Evolutionary conservation across 2,329 filamentous ascomycete genomes (phyloP).

Genomic region (Fusarium penzigii): DNA sequence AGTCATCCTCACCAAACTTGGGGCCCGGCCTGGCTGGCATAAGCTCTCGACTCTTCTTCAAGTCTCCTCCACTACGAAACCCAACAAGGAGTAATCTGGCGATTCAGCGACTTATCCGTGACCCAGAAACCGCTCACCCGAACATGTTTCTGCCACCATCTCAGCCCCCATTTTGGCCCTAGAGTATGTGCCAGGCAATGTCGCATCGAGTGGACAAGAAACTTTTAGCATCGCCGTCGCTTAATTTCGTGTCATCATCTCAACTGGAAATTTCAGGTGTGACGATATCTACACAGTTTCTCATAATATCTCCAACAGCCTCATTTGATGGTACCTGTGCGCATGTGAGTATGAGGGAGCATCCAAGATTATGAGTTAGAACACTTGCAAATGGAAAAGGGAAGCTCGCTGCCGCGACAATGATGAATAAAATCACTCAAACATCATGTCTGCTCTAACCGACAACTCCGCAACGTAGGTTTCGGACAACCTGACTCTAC

Average conservation of each 20-base stretch:
- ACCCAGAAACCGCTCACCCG: not conserved
- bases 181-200: not conserved
- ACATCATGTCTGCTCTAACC: no score
- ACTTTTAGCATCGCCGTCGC: not conserved
- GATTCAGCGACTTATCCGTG: not conserved
- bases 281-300: no score
- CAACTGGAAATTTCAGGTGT: no score
- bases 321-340: no score
- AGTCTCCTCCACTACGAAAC: not conserved
- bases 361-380: no score
- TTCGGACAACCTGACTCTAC: no score
- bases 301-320: no score
- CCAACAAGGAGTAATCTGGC: not conserved
- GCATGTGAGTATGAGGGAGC: no score
- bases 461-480: no score
- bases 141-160: not conserved
- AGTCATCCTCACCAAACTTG: not conserved
- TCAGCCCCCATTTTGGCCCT: not conserved
- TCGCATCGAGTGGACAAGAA: not conserved
- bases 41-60: constrained; percentile 1
- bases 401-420: no score
- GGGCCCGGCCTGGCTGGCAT: constrained; percentile 3
- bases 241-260: not conserved
- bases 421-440: no score
- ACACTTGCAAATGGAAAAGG: no score